Conservation (phyloP, 2,329 filamentous ascomycete genomes). For the Colletotrichum cuscutae region DNA sequence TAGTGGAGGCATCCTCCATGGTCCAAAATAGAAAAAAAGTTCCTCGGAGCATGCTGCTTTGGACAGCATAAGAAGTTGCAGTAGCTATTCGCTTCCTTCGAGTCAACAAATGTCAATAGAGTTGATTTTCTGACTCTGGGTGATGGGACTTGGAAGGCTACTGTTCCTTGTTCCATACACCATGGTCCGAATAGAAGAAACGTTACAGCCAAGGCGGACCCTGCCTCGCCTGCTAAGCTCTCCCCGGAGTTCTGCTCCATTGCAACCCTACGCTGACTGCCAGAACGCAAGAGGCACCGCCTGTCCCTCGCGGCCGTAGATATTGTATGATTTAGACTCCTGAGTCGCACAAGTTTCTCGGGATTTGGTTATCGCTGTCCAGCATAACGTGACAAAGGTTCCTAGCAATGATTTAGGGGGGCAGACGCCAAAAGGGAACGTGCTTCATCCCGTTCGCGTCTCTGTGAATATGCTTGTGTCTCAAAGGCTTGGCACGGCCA, state of each 20-base stretch:
- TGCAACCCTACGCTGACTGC: background rate
- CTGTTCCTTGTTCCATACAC: background rate
- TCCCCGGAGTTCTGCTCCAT: background rate
- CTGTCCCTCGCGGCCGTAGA: background rate
- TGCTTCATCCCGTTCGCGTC: background rate
- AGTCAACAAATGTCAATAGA: background rate
- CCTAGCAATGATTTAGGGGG: background rate
- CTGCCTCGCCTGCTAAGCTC: background rate
- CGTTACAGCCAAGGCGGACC: background rate
- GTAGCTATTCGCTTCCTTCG: background rate
- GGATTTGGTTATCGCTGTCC: background rate
- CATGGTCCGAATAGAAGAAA: background rate
- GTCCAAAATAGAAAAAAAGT: too few relatives aligned
- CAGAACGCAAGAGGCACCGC: background rate
- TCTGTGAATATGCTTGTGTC: background rate
- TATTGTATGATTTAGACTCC: constrained; percentile 16
- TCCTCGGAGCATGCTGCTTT: background rate
- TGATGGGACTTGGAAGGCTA: background rate
- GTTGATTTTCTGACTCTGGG: background rate
- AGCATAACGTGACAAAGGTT: background rate
- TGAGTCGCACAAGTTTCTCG: background rate
- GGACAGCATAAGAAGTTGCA: too few relatives aligned
- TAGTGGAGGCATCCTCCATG: constrained; percentile 15
- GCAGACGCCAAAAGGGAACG: background rate
- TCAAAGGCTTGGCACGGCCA: background rate